Evolutionary conservation across 768 basidiomycete species (phyloP), one percentile per base, ranked within the genome.

Genomic region (Termitomyces heimii): DNA sequence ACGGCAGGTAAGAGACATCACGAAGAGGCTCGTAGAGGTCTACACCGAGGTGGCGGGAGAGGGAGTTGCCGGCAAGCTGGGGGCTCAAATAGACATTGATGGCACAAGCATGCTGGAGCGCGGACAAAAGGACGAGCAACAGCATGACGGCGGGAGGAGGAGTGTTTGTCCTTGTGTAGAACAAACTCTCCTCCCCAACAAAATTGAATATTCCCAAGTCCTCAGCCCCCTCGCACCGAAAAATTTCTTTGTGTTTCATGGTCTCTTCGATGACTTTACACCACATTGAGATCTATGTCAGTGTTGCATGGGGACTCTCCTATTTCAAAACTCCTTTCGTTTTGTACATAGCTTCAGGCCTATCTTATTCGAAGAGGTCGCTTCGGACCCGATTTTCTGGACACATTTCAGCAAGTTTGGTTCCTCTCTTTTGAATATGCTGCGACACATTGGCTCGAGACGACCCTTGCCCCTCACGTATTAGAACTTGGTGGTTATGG

Each of bases 41-140:
- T 5, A 90, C 77, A n/a, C 85, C 83, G 12, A 91, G 78, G 67
- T 91, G 88, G 53, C 79, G 81, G 20, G 87, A 81, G 39, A 40
- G 39, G 20, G 39, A 40, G 9, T 40, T 40, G 3, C 39, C 4
- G 39, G 39, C 9, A 8, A 40, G 60, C 5, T 70, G 63, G 1
- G 88, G 84, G 55, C 77, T 77, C 18, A 89, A 73, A 66, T 84
- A 89, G 29, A 89, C 78, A 45, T 80, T 70, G 9, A 85, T 74
- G 22, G 86, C 85, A 58, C 70, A 71, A 35, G 76, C 73, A 28
- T 81, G 64, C 29, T 70, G 73, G 10, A 75, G 54, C 31, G 64
- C 64, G 24, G 69, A 70, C 32, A 79, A 63, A 37, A 78, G 54
- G 56, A 48, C 55, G 28, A 68, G 47, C 18, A 67, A 60, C 32